These are phyloP conservation scores for Primulina huaijiensis DNA, from an alignment of 257 asterid species.

Conservation along the genomic window DNA sequence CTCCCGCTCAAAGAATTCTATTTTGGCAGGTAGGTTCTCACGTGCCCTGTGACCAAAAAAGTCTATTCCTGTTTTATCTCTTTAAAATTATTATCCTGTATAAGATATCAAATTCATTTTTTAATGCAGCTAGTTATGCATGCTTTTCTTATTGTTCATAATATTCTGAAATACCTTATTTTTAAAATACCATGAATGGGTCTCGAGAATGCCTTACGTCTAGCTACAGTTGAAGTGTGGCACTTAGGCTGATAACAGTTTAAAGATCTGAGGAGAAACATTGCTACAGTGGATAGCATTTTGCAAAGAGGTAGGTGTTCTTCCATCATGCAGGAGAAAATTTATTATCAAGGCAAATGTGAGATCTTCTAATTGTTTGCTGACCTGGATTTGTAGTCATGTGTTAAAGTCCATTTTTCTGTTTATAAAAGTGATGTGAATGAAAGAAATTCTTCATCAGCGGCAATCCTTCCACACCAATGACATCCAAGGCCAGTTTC, in stretches of 20 bases:
- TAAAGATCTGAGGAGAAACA: neutral
- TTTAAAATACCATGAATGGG: neutral
- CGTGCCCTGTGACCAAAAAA: neutral
- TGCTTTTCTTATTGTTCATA: neutral
- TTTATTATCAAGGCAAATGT: neutral
- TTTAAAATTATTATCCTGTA: too few species aligned
- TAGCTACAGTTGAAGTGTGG: neutral
- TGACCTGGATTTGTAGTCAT: neutral
- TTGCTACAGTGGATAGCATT: neutral
- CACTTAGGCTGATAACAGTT: neutral
- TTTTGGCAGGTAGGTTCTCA: constrained; percentile 45
- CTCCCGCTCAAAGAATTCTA: constrained; percentile 49
- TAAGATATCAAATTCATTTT: neutral
- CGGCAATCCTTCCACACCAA: neutral
- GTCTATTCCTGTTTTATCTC: too few species aligned
- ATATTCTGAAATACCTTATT: too few species aligned
- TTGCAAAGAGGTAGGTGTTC: neutral
- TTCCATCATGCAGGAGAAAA: neutral
- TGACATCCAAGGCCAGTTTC: too few species aligned
- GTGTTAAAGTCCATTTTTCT: neutral
- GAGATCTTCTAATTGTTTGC: neutral
- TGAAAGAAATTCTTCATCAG: neutral
- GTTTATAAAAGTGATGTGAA: neutral
- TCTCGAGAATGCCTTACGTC: neutral
- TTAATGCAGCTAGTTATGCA: neutral